phyloP scores from a whole-genome alignment of 2,329 filamentous ascomycete species.

The Aspergillus pseudonomiae region DNA sequence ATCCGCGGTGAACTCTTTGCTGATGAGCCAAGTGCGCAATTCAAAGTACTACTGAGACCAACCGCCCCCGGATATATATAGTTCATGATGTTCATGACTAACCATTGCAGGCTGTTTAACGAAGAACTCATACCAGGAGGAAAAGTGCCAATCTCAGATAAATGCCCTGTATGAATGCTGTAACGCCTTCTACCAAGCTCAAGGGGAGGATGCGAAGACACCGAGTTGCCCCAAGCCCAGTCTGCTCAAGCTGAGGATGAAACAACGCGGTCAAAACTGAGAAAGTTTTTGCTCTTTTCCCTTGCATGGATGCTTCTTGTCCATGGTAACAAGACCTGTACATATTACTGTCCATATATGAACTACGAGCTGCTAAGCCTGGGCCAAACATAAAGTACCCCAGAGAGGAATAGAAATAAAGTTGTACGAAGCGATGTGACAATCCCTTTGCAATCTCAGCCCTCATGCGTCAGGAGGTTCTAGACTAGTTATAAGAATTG shows the following conservation, averaged over 20 bases:
- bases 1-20: constrained; percentile 4
- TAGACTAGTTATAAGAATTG: constrained; percentile 75
- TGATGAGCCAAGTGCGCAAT: constrained; percentile 72
- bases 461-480: constrained; percentile 57
- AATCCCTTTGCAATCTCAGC: constrained; percentile 55
- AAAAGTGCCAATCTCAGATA: constrained; percentile 75
- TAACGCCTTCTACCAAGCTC: constrained; percentile 78
- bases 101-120: constrained; percentile 71
- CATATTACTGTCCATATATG: constrained; percentile 6
- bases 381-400: not conserved
- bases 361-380: not conserved
- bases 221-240: constrained; percentile 84
- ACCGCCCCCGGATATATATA: not conserved
- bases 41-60: constrained; percentile 63
- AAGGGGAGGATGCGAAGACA: constrained; percentile 75
- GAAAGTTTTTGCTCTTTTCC: not conserved
- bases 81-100: not conserved
- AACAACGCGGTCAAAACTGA: constrained; percentile 63
- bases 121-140: constrained; percentile 83
- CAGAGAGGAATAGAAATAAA: not conserved
- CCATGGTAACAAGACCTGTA: constrained; percentile 1
- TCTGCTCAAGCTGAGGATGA: constrained; percentile 80
- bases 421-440: constrained; percentile 38
- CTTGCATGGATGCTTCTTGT: too few relatives aligned
- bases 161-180: constrained; percentile 93